Base-by-base conservation (phyloP, 148 eudicot genomes). In the Heliosperma pusillum region DNA sequence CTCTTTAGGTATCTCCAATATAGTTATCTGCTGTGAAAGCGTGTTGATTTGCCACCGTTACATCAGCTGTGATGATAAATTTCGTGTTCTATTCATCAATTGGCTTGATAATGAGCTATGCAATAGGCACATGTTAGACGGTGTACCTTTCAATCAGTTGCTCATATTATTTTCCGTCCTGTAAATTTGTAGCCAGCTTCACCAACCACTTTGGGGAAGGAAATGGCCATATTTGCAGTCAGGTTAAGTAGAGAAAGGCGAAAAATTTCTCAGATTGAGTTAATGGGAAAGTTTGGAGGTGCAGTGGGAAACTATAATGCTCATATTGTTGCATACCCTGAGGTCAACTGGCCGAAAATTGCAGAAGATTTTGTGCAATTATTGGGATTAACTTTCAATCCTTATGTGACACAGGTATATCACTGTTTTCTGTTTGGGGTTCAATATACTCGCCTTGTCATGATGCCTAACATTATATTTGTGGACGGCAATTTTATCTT, bases 241-340 rank as follows among this genome's bases (percentile, higher is more conserved):
- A 86, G 98, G 74, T 77, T 94, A 80, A 87, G 87, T 78, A 80
- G 87, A 78, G 96, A 91, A 83, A 81, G 87, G 73, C 77, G 79
- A 22, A 86, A 76, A 36, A 76, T 92, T 50, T 87, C 92, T 52
- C 77, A 85, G 79, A 78, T 84, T 50, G 87, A 91, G 77, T 79
- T 91, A 60, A 76, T 94, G 83, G 98, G 98, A 26, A 94, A 94
- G 80, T 90, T 94, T 87, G 96, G 92, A 74, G 96, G 97, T 69
- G 98, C 98, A 19, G 98, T 94, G 47, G 98, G 98, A 36, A 94
- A 94, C 78, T 91, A 94, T 71, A 94, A 94, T 81, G 97, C 98
- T 45, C 98, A 94, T 80, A 19, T 88, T 17, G 90, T 81, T 75
- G 93, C 98, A 69, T 94, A 94, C 77, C 97, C 98, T 61, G 79